Conservation (phyloP, 2,329 filamentous ascomycete genomes). For the Pseudocercospora ulei region DNA sequence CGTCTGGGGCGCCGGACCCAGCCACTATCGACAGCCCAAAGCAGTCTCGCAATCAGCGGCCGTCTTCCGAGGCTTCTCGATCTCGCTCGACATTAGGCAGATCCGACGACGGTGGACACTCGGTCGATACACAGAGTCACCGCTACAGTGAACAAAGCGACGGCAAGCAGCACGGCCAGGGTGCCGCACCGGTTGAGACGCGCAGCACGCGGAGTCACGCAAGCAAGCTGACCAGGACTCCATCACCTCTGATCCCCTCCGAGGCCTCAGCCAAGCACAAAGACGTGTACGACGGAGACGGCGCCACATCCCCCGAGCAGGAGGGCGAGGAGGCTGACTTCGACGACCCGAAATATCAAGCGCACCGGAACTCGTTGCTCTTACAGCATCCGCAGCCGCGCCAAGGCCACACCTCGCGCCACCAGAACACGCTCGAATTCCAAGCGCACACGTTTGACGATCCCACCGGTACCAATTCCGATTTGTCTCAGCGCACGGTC, state of each 20-base stretch:
- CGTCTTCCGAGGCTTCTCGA: slow-evolving; percentile 58
- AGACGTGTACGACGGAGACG: slow-evolving; percentile 21
- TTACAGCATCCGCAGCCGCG: slow-evolving; percentile 70
- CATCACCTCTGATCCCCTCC: slow-evolving; percentile 48
- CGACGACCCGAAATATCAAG: slow-evolving; percentile 68
- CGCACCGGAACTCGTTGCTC: slow-evolving; percentile 69
- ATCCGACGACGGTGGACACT: slow-evolving; percentile 43
- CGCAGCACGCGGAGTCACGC: slow-evolving; percentile 34
- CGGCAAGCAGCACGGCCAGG: slow-evolving; percentile 16
- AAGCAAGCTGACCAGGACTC: slow-evolving; percentile 35
- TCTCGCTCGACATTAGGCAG: slow-evolving; percentile 66
- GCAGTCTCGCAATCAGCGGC: slow-evolving; percentile 34
- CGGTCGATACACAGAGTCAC: slow-evolving; percentile 51
- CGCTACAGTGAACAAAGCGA: slow-evolving; percentile 32
- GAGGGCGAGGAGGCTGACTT: slow-evolving; percentile 29
- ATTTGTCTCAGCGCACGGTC: slow-evolving; percentile 32
- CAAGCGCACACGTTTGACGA: slow-evolving; percentile 55
- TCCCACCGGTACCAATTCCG: slow-evolving; percentile 29
- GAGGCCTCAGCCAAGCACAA: slow-evolving; percentile 36
- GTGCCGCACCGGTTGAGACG: slow-evolving; percentile 22
- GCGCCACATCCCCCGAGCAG: slow-evolving; percentile 24
- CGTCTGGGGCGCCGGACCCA: slow-evolving; percentile 55
- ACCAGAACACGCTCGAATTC: slow-evolving; percentile 62
- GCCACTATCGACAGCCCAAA: slow-evolving; percentile 29
- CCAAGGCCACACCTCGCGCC: slow-evolving; percentile 61